Evolutionary conservation across 129 eudicot species (phyloP), one percentile per base, ranked within the genome.

Genomic region (Tagetes patula): DNA sequence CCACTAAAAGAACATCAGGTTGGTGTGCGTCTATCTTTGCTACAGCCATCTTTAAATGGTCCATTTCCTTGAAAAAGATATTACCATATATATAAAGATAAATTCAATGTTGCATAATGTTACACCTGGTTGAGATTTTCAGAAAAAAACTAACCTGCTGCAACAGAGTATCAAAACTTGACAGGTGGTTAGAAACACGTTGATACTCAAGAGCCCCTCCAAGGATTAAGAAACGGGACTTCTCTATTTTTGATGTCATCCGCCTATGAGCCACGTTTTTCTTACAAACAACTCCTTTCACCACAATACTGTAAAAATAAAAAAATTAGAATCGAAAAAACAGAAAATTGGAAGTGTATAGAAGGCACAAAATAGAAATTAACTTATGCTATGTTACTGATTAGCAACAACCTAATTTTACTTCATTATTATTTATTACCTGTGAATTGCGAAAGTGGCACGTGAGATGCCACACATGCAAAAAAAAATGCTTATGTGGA

Each of bases 181-280:
- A 95, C 73, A 90, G 86, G 52, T 67, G 91, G 79, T 86, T 95
- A 61, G 99, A 85, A 73, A 95, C 94, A 75, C 99, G 87, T 82
- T 95, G 99, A 75, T 95, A 95, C 73, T 95, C 99, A 9, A 95
- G 91, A 82, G 99, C 99, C 65, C 99, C 99, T 42, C 96, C 96
- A 64, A 95, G 99, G 50, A 95, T 87, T 79, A 95, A 71, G 63
- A 88, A 73, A 42, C 96, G 94, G 47, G 99, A 85, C 71, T 87
- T 90, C 76, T 90, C 99, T 61, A 88, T 73, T 75, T 81, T 95
- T 61, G 97, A 84, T 53, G 91, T 67, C 99, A 95, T 95, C 71
- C 96, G 77, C 66, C 97, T 87, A 79, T 95, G 96, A 80, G 97
- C 99, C 81, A 95, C 97, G 72, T 95, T 95, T 80, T 95, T 95